Conservation (phyloP, 2,329 filamentous ascomycete species). For the Aspergillus awamori region DNA sequence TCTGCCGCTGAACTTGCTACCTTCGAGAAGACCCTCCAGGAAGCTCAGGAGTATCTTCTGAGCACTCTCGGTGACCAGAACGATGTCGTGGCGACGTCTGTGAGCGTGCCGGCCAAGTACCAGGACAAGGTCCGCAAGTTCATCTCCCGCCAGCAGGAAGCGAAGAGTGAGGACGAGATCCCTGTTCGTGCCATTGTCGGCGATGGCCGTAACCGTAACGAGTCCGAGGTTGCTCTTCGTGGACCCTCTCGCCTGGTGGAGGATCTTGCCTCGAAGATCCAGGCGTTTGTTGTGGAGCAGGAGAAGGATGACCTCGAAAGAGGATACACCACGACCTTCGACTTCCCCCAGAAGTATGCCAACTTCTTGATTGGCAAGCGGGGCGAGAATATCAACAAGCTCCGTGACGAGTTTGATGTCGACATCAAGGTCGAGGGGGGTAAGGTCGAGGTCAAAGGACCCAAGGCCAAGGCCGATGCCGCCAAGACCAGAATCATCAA, state of each 20-base stretch:
- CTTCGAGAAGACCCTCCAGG: conserved; percentile 60
- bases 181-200: conserved; percentile 61
- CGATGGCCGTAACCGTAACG: conserved; percentile 31
- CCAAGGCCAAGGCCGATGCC: conserved; percentile 88
- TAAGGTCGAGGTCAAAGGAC: conserved; percentile 92
- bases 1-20: conserved; percentile 56
- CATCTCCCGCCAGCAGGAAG: conserved; percentile 59
- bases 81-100: conserved; percentile 56
- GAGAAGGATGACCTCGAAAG: conserved; percentile 92
- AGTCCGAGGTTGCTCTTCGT: conserved; percentile 67
- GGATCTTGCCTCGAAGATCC: conserved; percentile 71
- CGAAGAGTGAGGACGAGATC: conserved; percentile 53
- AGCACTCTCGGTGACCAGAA: conserved; percentile 57
- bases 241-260: conserved; percentile 75
- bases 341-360: conserved; percentile 92
- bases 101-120: conserved; percentile 62
- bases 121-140: conserved; percentile 66
- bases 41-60: conserved; percentile 61
- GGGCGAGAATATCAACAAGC: conserved; percentile 69
- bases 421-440: conserved; percentile 90
- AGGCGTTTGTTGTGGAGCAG: conserved; percentile 81
- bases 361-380: conserved; percentile 76
- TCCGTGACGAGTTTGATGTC: conserved; percentile 70
- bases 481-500: conserved; percentile 80
- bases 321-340: conserved; percentile 81